These are phyloP conservation scores for Cucurbita maxima DNA, from an alignment of 306 rosid genomes.

Conservation along the genomic window DNA sequence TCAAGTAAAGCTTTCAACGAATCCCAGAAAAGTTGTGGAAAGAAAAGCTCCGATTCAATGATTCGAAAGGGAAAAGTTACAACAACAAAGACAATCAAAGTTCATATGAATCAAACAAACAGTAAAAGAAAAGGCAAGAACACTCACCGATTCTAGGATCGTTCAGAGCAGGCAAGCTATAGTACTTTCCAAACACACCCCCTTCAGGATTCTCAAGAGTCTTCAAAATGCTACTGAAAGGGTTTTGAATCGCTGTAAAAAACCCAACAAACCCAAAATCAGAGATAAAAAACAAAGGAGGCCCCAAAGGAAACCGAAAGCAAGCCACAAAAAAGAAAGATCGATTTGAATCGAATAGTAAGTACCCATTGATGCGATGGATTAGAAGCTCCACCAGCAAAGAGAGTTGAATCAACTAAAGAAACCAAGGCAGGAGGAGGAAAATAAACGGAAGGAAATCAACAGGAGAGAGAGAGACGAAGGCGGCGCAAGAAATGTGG, in stretches of 20 bases:
- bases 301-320: not conserved
- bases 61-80: not conserved
- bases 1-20: not conserved
- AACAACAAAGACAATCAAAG: not conserved
- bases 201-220: constrained; percentile 67
- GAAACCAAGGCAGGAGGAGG: not conserved
- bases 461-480: not conserved
- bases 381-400: not conserved
- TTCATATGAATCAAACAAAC: constrained; percentile 6
- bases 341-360: not conserved
- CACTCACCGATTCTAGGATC: constrained; percentile 81
- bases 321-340: not conserved
- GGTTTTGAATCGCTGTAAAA: constrained; percentile 40
- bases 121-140: not conserved
- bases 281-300: not conserved
- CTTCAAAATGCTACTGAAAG: constrained; percentile 55
- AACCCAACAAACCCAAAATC: constrained; percentile 1
- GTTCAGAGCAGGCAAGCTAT: constrained; percentile 74
- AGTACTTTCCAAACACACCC: constrained; percentile 78
- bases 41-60: not conserved
- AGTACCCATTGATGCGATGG: constrained; percentile 3
- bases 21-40: not conserved
- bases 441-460: not conserved
- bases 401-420: not conserved
- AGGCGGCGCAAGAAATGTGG: too few species aligned